phyloP scores from a whole-genome alignment of 768 basidiomycete genomes.

The Mycena vitilis region DNA sequence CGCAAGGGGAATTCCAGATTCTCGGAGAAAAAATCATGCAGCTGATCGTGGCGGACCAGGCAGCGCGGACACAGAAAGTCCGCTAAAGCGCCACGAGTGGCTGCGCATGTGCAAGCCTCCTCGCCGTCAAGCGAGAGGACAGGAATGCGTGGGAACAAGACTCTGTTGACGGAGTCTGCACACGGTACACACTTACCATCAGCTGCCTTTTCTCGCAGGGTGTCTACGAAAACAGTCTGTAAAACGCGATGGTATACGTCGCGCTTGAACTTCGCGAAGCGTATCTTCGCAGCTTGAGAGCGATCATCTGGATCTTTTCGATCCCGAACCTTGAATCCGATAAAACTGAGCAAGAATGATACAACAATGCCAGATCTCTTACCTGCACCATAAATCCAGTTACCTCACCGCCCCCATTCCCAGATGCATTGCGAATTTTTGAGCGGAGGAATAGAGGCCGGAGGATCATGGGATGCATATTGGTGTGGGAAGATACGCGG shows the following conservation, averaged over 20 bases:
- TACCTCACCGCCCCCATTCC: conserved; percentile 22
- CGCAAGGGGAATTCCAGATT: conserved; percentile 8
- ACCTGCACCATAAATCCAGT: conserved; percentile 25
- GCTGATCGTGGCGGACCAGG: conserved; percentile 19
- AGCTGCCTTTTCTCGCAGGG: not conserved
- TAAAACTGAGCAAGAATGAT: not conserved
- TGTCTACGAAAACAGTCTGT: conserved; percentile 13
- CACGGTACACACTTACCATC: conserved; percentile 18
- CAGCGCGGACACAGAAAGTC: conserved; percentile 27
- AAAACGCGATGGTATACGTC: conserved; percentile 26
- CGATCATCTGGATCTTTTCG: conserved; percentile 18
- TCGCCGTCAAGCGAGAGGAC: conserved; percentile 23
- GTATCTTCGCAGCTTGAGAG: conserved; percentile 9
- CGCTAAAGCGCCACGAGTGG: conserved; percentile 12
- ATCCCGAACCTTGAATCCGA: conserved; percentile 13
- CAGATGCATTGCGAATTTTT: conserved; percentile 21
- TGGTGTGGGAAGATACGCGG: conserved; percentile 26
- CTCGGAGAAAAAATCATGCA: conserved; percentile 19
- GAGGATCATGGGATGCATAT: conserved; percentile 29
- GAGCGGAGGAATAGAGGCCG: conserved; percentile 19
- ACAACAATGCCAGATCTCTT: not conserved
- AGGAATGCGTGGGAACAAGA: conserved; percentile 19
- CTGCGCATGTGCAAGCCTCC: conserved; percentile 20
- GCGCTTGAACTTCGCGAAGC: conserved; percentile 17
- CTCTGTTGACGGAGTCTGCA: conserved; percentile 10